Conservation (phyloP, 345 rosid species). For the Euphorbia peplus region DNA sequence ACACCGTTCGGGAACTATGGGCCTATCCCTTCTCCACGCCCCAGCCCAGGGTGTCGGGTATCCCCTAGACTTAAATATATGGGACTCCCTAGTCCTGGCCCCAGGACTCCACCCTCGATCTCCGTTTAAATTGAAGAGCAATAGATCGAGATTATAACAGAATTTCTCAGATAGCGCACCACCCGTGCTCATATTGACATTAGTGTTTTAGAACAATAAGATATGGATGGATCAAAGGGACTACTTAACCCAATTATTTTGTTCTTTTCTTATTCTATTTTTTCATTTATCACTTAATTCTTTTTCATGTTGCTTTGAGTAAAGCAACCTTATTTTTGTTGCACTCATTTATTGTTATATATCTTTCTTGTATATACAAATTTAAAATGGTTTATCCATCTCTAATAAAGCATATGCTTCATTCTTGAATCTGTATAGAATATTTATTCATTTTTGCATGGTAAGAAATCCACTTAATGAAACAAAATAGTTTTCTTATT, state of each 20-base stretch:
- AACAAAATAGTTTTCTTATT: no score
- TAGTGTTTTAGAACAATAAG: not conserved
- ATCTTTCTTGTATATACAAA: constrained; percentile 10
- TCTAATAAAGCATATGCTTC: not conserved
- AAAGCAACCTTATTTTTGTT: not conserved
- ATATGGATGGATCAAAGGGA: not conserved
- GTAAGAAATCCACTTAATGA: no score
- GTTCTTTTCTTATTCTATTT: not conserved
- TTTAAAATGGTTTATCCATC: not conserved
- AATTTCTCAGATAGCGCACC: not conserved
- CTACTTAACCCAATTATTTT: constrained; percentile 10
- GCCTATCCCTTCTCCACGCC: constrained; percentile 89
- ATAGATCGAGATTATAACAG: no score
- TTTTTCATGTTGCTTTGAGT: not conserved
- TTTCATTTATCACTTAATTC: not conserved
- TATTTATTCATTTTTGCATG: no score
- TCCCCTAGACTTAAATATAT: constrained; percentile 76
- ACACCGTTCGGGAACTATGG: constrained; percentile 38
- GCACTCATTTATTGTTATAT: not conserved
- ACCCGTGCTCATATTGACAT: constrained; percentile 9
- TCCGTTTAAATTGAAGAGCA: constrained; percentile 5
- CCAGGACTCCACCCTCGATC: constrained; percentile 36
- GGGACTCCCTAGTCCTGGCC: constrained; percentile 77
- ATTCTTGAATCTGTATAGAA: no score
- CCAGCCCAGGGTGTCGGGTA: constrained; percentile 64